Evolutionary conservation across 2,329 filamentous ascomycete species (phyloP).

Genomic region (Penicillium concentricum): DNA sequence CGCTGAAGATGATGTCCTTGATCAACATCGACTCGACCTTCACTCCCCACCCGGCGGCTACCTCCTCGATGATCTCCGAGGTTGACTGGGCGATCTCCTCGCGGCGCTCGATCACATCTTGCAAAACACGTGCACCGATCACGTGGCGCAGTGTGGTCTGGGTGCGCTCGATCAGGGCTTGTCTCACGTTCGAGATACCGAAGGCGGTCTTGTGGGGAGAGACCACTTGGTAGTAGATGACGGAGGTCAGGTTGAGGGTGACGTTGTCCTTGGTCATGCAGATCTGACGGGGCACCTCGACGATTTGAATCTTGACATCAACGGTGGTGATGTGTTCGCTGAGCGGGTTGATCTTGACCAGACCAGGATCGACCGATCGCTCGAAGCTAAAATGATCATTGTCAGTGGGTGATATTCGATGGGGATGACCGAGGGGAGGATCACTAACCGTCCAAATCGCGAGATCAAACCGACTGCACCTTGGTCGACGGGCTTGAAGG

Average conservation of each 20-base stretch:
- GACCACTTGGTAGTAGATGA: slow-evolving; percentile 98
- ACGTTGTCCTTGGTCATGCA: slow-evolving; percentile 99
- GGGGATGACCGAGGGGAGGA: not conserved
- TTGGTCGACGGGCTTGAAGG: slow-evolving; percentile 87
- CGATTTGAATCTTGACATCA: slow-evolving; percentile 99
- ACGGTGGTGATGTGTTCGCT: slow-evolving; percentile 87
- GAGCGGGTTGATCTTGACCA: slow-evolving; percentile 96
- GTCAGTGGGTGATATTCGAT: slow-evolving; percentile 1
- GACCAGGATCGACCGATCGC: slow-evolving; percentile 90
- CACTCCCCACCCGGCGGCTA: slow-evolving; percentile 90
- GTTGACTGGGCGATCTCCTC: slow-evolving; percentile 96
- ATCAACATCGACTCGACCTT: slow-evolving; percentile 98
- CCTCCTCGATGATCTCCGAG: slow-evolving; percentile 95
- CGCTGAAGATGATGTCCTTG: slow-evolving; percentile 97
- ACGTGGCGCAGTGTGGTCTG: slow-evolving; percentile 97
- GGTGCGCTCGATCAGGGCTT: slow-evolving; percentile 95
- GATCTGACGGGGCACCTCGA: slow-evolving; percentile 89
- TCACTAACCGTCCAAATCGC: slow-evolving; percentile 70
- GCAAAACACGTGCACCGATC: slow-evolving; percentile 88
- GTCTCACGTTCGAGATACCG: slow-evolving; percentile 89
- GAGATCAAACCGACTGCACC: slow-evolving; percentile 94
- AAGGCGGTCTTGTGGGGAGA: slow-evolving; percentile 96
- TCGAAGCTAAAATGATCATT: slow-evolving; percentile 60
- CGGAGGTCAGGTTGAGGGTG: slow-evolving; percentile 85
- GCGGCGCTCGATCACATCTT: slow-evolving; percentile 97